Conservation (phyloP, 306 rosid species). For the Acacia acuminata region DNA sequence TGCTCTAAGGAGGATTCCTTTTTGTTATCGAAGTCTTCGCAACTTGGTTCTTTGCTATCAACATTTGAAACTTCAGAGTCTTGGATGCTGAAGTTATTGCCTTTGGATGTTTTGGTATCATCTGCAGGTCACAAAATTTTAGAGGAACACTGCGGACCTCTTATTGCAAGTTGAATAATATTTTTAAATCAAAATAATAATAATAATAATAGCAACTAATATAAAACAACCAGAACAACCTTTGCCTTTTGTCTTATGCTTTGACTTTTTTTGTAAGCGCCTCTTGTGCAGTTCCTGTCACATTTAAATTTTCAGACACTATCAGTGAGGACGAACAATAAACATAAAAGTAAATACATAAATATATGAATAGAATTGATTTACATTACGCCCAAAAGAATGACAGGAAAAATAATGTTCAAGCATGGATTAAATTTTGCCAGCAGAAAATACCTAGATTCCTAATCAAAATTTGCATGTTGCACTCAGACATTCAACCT, state of each 20-base stretch:
- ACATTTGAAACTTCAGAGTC: slow-evolving; percentile 24
- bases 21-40: slow-evolving; percentile 28
- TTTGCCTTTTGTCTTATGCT: slow-evolving; percentile 47
- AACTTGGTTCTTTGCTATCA: slow-evolving; percentile 32
- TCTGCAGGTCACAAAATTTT: slow-evolving; percentile 29
- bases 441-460: background rate
- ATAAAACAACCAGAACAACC: slow-evolving; percentile 36
- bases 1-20: slow-evolving; percentile 27
- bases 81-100: slow-evolving; percentile 15
- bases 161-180: background rate
- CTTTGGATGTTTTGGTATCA: slow-evolving; percentile 33
- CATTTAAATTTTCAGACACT: background rate
- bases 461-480: background rate
- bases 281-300: slow-evolving; percentile 70
- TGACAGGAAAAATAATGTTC: too few species aligned
- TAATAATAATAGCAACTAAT: background rate
- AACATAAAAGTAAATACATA: background rate
- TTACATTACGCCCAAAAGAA: background rate
- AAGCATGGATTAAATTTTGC: background rate
- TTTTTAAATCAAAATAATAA: background rate
- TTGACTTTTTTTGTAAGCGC: slow-evolving; percentile 70
- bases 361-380: background rate
- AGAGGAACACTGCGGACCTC: background rate
- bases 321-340: slow-evolving; percentile 3
- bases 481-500: background rate